Base-by-base conservation (phyloP, 176 grass and related monocot genomes). In the Triticum monococcum region DNA sequence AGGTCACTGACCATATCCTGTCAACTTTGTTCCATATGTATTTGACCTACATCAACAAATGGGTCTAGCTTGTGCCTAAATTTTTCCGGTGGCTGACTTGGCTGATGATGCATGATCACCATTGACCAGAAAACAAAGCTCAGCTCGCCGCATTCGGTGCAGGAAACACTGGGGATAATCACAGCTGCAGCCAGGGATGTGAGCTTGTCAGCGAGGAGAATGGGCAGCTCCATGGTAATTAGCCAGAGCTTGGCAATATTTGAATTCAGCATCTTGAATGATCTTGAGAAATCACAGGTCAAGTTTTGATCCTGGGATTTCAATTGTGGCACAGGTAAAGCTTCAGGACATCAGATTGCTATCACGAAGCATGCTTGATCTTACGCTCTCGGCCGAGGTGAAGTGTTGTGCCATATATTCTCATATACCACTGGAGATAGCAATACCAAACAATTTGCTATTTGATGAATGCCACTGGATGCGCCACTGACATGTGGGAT, bases 151-250 rank as follows among this genome's bases (percentile, higher is more conserved):
- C 81, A 94, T 57, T 41, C 92, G 13, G 80, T 92, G 17, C 83
- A 91, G 14, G 95, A 91, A 90, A 94, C 95, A 50, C 84, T 92
- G 30, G 86, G 85, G 28, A 94, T 83, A 38, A 94, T 97, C 25
- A 89, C 85, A 68, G 70, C 87, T 68, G 95, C 95, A 5, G 92
- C 90, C 4, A 48, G 72, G 79, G 65, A 86, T 50, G 83, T 74
- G 40, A 90, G 88, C 33, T 81, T 97, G 61, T 85, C 80, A 67
- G 74, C 69, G 9, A 83, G 60, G 80, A 92, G 86, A 81, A 91
- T 84, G 61, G 81, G 86, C n/a, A 87, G 36, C 67, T 94, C 86
- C n/a, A 61, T 62, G 92, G 94, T 97, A 88, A 78, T 22, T 78
- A 61, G 33, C 25, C 36, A 36, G 6, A 57, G 7, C 6, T 25